These are phyloP conservation scores for Galeopsis tetrahit DNA, from an alignment of 257 asterid genomes.

Conservation along the genomic window DNA sequence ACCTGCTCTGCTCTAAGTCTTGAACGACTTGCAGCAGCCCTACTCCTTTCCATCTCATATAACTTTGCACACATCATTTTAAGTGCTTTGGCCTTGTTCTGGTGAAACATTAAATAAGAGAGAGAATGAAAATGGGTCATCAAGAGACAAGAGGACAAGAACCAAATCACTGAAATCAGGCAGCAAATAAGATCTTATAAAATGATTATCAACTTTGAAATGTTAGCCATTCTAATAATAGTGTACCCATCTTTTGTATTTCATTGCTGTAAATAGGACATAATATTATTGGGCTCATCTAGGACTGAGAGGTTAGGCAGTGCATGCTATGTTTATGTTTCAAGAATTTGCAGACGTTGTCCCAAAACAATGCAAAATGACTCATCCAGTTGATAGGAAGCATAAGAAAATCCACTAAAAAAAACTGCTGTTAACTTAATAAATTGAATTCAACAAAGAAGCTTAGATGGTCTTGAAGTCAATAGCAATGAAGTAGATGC, in stretches of 20 bases:
- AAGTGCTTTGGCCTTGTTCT: constrained; percentile 95
- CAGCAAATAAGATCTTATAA: constrained; percentile 10
- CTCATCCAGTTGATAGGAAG: constrained; percentile 22
- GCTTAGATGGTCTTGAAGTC: not conserved
- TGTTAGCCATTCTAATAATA: not conserved
- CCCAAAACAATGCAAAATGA: not conserved
- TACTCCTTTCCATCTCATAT: constrained; percentile 79
- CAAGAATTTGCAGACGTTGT: constrained; percentile 1
- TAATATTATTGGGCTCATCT: not conserved
- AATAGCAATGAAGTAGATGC: not conserved
- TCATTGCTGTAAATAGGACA: not conserved
- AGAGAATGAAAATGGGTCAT: constrained; percentile 16
- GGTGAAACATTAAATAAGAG: constrained; percentile 27
- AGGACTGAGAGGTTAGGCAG: not conserved
- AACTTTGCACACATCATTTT: constrained; percentile 85
- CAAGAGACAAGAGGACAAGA: not conserved
- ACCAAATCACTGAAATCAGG: constrained; percentile 16
- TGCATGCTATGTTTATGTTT: constrained; percentile 1
- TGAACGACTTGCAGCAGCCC: constrained; percentile 68
- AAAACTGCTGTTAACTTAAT: not conserved
- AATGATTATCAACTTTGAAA: constrained; percentile 20
- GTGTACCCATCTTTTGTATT: not conserved
- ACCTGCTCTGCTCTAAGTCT: constrained; percentile 88
- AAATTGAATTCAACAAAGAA: constrained; percentile 1
- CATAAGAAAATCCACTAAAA: constrained; percentile 3